Evolutionary conservation across 164 flowering plant species (phyloP), one percentile per base, ranked within the genome.

Genomic region (Vitis rotundifolia): DNA sequence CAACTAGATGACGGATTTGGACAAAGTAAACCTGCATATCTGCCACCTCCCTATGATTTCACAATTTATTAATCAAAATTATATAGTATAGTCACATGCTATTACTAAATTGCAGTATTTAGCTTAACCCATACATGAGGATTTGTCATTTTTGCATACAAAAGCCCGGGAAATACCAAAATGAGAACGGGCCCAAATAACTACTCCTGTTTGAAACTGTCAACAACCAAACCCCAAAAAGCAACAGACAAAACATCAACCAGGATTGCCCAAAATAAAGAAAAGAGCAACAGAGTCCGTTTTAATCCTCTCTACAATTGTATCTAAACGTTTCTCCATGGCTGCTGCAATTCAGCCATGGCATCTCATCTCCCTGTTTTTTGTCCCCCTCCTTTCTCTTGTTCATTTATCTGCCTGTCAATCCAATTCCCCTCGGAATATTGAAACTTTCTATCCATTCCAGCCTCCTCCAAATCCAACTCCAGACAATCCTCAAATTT

Each of bases 341-440:
- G 81, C 78, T 55, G 64, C 59, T 58, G 71, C 28, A 11, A 6
- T 71, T 22, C 76, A 50, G 70, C 73, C 74, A 56, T 64, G 76
- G 69, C 37, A 60, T 15, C 49, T 73, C 61, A 73, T 72, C 9
- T 19, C 18, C 69, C 16, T 82, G 11, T 44, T 72, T 44, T 47
- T 79, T 48, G 49, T 79, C 29, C 61, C 71, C 13, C 62, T 73
- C 59, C 26, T 58, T 37, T 74, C 55, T 28, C 49, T 66, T 37
- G 16, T 77, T 55, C 76, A 69, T 26, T 70, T 76, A 60, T 76
- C 70, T 53, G 74, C 61, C 66, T 79, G 65, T 61, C 84, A 81
- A 71, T 55, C 72, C 3, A 64, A 18, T 73, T 63, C 73, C 62
- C 81, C 86, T 48, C 94, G 80, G 49, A 93, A 91, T 68, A 75